Evolutionary conservation across 2,329 filamentous ascomycete genomes (phyloP).

Genomic region (Fusarium denticulatum): DNA sequence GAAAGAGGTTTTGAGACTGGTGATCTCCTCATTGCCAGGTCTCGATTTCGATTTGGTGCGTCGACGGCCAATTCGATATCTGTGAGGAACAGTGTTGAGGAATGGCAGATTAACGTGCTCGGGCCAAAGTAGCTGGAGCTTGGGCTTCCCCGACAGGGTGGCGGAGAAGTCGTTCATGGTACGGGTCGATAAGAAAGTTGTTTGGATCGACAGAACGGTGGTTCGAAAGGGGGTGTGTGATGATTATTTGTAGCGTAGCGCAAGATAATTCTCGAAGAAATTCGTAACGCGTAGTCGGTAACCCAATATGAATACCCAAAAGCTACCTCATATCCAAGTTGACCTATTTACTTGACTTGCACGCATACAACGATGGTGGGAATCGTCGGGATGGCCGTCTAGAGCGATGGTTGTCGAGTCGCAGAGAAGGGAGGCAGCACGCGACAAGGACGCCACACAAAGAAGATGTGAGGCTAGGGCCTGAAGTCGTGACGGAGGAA

Average conservation of each 20-base stretch:
- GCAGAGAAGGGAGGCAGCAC: constrained; percentile 39
- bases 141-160: constrained; percentile 53
- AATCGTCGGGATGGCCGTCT: constrained; percentile 36
- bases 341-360: constrained; percentile 33
- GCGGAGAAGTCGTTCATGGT: constrained; percentile 54
- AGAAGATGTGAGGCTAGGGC: constrained; percentile 23
- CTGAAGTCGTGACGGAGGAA: constrained; percentile 21
- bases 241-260: constrained; percentile 14
- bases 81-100: constrained; percentile 54
- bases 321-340: constrained; percentile 50
- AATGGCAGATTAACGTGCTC: constrained; percentile 55
- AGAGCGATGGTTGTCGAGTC: constrained; percentile 36
- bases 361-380: constrained; percentile 32
- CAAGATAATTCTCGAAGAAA: constrained; percentile 20
- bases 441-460: constrained; percentile 42
- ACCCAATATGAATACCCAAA: constrained; percentile 49
- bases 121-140: constrained; percentile 53
- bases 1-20: constrained; percentile 82
- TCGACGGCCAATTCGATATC: constrained; percentile 52
- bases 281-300: constrained; percentile 34
- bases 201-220: constrained; percentile 14
- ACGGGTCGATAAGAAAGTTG: constrained; percentile 15
- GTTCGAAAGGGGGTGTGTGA: constrained; percentile 1
- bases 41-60: constrained; percentile 54
- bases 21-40: constrained; percentile 67